Evolutionary conservation across 805 yeast genomes (phyloP).

Genomic region (Sugiyamaella floridensis): DNA sequence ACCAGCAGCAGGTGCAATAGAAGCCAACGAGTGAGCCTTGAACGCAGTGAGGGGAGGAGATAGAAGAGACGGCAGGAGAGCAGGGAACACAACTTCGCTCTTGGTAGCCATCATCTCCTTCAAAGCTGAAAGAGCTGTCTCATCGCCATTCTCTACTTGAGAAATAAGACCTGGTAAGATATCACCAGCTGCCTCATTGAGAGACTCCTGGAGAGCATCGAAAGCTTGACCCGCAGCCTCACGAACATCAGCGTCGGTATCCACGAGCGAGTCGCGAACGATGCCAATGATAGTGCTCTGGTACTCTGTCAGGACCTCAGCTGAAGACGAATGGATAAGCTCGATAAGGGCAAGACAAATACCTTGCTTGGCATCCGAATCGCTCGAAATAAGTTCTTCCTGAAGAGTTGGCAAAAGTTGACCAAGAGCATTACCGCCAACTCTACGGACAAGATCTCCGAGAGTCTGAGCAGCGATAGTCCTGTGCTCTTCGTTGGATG

Average conservation of each 20-base stretch:
- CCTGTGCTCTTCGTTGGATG: slow-evolving; percentile 71
- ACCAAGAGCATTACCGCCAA: slow-evolving; percentile 78
- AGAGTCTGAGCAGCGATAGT: slow-evolving; percentile 86
- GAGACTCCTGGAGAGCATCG: slow-evolving; percentile 72
- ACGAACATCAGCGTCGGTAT: slow-evolving; percentile 65
- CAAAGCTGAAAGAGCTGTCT: slow-evolving; percentile 74
- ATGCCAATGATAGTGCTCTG: slow-evolving; percentile 66
- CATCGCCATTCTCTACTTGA: slow-evolving; percentile 49
- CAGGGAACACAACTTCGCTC: slow-evolving; percentile 89
- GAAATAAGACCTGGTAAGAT: slow-evolving; percentile 75
- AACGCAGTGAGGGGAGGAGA: slow-evolving; percentile 72
- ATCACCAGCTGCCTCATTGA: slow-evolving; percentile 79
- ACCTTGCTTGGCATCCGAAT: slow-evolving; percentile 89
- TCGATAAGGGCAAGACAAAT: slow-evolving; percentile 90
- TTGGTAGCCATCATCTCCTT: slow-evolving; percentile 88
- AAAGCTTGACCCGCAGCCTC: slow-evolving; percentile 89
- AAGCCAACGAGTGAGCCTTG: slow-evolving; percentile 82
- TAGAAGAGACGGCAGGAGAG: slow-evolving; percentile 77
- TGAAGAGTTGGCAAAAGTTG: slow-evolving; percentile 82
- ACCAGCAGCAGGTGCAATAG: slow-evolving; percentile 88
- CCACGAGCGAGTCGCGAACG: slow-evolving; percentile 73
- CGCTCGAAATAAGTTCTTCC: slow-evolving; percentile 50
- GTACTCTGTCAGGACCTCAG: slow-evolving; percentile 53
- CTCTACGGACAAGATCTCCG: slow-evolving; percentile 91
- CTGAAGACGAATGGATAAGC: slow-evolving; percentile 65